Conservation (phyloP, 371 early-diverging fungal species). For the Actinomortierella wolfii region DNA sequence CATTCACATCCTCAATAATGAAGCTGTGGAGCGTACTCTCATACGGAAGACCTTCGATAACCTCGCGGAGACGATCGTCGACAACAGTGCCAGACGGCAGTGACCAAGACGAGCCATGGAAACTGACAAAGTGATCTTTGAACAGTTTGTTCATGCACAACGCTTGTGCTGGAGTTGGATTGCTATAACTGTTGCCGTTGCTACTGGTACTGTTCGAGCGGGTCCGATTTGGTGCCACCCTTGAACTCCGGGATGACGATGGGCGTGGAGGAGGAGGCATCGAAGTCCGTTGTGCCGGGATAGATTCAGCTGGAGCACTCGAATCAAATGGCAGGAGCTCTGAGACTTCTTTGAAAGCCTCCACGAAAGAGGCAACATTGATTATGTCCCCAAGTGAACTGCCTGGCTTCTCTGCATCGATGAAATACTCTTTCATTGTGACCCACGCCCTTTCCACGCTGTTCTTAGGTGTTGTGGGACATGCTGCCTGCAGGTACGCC, state of each 20-base stretch:
- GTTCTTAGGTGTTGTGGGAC: not conserved
- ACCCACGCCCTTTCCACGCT: constrained; percentile 1
- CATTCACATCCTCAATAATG: constrained; percentile 6
- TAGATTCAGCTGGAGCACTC: constrained; percentile 1
- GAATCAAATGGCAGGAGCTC: constrained; percentile 4
- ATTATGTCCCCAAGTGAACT: constrained; percentile 2
- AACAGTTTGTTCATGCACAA: constrained; percentile 4
- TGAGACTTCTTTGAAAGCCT: constrained; percentile 5
- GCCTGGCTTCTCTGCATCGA: not conserved
- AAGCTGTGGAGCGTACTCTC: constrained; percentile 11
- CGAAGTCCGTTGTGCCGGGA: too few relatives aligned
- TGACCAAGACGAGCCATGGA: constrained; percentile 2
- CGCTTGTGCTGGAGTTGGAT: constrained; percentile 9
- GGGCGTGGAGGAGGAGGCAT: too few relatives aligned
- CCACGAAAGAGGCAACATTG: not conserved
- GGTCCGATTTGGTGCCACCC: constrained; percentile 3
- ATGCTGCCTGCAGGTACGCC: not conserved
- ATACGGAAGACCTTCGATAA: constrained; percentile 6
- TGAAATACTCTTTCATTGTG: constrained; percentile 3
- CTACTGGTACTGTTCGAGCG: not conserved
- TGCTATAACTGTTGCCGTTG: not conserved
- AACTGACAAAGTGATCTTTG: constrained; percentile 5
- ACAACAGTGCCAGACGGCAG: constrained; percentile 11
- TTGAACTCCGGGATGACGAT: not conserved
- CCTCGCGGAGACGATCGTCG: constrained; percentile 14